phyloP scores from a whole-genome alignment of 2,329 filamentous ascomycete species.

The Ophiostoma novo-ulmi region DNA sequence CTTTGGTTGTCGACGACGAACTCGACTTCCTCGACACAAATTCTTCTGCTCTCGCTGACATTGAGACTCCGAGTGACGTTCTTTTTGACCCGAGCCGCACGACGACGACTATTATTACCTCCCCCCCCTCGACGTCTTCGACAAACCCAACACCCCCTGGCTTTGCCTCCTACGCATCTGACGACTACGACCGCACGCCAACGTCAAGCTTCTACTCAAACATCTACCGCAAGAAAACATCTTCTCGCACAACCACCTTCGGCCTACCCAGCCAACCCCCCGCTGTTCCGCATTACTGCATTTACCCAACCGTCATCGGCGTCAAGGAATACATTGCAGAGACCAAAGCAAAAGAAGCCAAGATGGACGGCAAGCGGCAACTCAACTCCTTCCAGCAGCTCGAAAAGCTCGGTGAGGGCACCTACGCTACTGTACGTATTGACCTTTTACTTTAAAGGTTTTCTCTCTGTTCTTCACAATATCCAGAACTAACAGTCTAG shows the following conservation, averaged over 20 bases:
- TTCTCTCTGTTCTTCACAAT: neutral
- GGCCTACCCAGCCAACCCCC: conserved; percentile 33
- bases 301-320: conserved; percentile 27
- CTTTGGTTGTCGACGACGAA: conserved; percentile 26
- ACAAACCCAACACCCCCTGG: neutral
- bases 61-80: conserved; percentile 37
- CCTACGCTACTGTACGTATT: conserved; percentile 82
- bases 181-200: neutral
- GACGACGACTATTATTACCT: conserved; percentile 30
- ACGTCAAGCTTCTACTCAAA: conserved; percentile 11
- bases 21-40: conserved; percentile 22
- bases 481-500: conserved; percentile 42
- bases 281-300: conserved; percentile 31
- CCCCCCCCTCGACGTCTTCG: neutral
- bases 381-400: conserved; percentile 98
- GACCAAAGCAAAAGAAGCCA: conserved; percentile 25
- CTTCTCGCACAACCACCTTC: conserved; percentile 16
- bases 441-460: conserved; percentile 7
- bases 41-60: conserved; percentile 26
- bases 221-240: neutral
- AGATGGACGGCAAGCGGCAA: conserved; percentile 87
- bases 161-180: neutral
- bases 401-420: conserved; percentile 97
- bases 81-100: conserved; percentile 37
- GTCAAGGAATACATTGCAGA: conserved; percentile 23